These are phyloP conservation scores for Fraxinus dipetala DNA, from an alignment of 305 asterid genomes.

Conservation along the genomic window DNA sequence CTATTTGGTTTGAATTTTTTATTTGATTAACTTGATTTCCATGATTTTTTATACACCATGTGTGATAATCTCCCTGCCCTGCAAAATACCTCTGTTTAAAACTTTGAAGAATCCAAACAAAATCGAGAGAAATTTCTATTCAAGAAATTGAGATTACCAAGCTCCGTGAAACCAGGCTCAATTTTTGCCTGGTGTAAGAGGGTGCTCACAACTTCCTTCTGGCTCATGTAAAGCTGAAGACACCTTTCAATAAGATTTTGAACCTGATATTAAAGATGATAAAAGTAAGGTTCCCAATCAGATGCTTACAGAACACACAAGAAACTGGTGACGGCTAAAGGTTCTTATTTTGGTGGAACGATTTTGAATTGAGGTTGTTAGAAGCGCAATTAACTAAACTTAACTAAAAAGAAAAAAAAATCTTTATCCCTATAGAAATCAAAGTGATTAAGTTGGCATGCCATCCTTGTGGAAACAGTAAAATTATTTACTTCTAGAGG, in stretches of 20 bases:
- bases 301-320: not conserved
- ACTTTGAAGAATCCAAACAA: not conserved
- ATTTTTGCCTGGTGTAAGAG: slow-evolving; percentile 73
- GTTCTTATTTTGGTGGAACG: not conserved
- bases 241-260: slow-evolving; percentile 92
- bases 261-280: slow-evolving; percentile 43
- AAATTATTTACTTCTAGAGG: not conserved
- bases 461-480: not conserved
- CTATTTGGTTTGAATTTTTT: not conserved
- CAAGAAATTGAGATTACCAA: slow-evolving; percentile 45
- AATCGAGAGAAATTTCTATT: not conserved
- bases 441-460: not conserved
- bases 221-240: slow-evolving; percentile 92
- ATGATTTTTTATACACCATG: not conserved
- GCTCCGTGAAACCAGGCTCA: slow-evolving; percentile 88
- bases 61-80: not conserved
- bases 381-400: not conserved
- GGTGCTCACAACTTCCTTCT: slow-evolving; percentile 67
- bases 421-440: not conserved
- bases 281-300: not conserved
- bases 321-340: not conserved
- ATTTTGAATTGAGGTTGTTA: not conserved
- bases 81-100: not conserved
- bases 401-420: not conserved
- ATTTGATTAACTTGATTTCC: not conserved